Evolutionary conservation across 495 filamentous ascomycete genomes (phyloP).

Genomic region (Penicillium angulare): DNA sequence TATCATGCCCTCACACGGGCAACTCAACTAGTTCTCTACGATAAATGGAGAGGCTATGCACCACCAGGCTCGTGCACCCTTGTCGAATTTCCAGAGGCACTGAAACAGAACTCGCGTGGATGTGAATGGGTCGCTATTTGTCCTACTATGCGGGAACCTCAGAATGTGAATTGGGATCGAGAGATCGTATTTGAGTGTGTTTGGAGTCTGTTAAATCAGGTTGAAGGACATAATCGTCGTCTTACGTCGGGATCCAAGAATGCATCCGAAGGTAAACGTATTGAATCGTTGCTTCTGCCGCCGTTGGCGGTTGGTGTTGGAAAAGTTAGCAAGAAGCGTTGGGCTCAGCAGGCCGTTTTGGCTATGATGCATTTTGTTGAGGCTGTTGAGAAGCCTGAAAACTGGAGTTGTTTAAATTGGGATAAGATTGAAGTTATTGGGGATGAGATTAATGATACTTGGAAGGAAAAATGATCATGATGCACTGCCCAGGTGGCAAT

Average conservation of each 20-base stretch:
- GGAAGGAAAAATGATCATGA: constrained; percentile 3
- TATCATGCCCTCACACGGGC: constrained; percentile 46
- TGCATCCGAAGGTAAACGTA: constrained; percentile 16
- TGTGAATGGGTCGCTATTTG: constrained; percentile 48
- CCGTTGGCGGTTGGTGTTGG: constrained; percentile 49
- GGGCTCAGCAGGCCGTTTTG: constrained; percentile 49
- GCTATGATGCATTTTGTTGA: constrained; percentile 50
- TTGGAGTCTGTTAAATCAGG: constrained; percentile 47
- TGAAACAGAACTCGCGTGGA: constrained; percentile 30
- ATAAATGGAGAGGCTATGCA: constrained; percentile 46
- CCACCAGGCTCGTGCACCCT: constrained; percentile 49
- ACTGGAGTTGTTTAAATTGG: constrained; percentile 36
- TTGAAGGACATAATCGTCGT: constrained; percentile 44
- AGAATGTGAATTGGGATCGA: constrained; percentile 43
- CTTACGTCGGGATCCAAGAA: not conserved
- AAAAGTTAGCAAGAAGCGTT: constrained; percentile 39
- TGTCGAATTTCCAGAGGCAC: constrained; percentile 34
- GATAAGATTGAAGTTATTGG: constrained; percentile 21
- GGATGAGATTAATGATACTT: constrained; percentile 29
- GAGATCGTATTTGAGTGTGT: constrained; percentile 55
- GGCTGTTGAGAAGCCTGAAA: constrained; percentile 31
- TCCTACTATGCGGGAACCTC: constrained; percentile 50
- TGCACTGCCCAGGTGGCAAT: not conserved
- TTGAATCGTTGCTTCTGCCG: constrained; percentile 45
- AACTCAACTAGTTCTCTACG: constrained; percentile 41